Conservation (phyloP, 257 asterid genomes). For the Scutellaria baicalensis region DNA sequence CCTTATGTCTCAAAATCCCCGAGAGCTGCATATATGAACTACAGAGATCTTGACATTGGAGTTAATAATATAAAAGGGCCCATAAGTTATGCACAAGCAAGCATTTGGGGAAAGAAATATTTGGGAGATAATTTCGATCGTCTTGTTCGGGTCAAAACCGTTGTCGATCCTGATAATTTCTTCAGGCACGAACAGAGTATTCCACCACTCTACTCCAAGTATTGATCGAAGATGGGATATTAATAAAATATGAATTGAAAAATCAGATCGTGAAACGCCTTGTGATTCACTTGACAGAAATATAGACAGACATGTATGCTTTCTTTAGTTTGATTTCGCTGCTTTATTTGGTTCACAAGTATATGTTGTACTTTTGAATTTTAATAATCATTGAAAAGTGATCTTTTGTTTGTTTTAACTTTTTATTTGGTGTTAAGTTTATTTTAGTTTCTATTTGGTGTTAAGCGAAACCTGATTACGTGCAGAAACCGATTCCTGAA, state of each 20-base stretch:
- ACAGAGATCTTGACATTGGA: constrained; percentile 36
- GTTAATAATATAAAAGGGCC: constrained; percentile 9
- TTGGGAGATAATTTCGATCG: constrained; percentile 23
- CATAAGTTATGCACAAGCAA: constrained; percentile 23
- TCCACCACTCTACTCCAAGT: constrained; percentile 13
- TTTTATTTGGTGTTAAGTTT: no score
- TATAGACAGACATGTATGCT: no score
- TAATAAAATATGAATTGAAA: not conserved
- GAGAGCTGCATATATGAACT: constrained; percentile 24
- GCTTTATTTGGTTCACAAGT: no score
- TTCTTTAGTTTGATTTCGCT: no score
- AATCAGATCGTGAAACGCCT: no score
- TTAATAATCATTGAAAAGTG: no score
- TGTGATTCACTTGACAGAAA: no score
- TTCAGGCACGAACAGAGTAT: constrained; percentile 35
- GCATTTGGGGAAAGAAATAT: constrained; percentile 29
- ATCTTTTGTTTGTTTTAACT: no score
- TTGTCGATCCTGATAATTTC: constrained; percentile 20
- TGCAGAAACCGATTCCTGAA: constrained; percentile 7
- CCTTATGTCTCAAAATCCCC: constrained; percentile 30
- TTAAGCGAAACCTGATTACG: no score
- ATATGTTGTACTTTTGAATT: no score
- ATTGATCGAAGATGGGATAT: not conserved
- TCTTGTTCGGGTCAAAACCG: constrained; percentile 17
- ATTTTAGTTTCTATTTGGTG: no score